Percentiles rank a stretch among this genome's conserved stretches.
Conservation (phyloP, 177 flowering plant genomes). For the Vitis hybrid region DNA sequence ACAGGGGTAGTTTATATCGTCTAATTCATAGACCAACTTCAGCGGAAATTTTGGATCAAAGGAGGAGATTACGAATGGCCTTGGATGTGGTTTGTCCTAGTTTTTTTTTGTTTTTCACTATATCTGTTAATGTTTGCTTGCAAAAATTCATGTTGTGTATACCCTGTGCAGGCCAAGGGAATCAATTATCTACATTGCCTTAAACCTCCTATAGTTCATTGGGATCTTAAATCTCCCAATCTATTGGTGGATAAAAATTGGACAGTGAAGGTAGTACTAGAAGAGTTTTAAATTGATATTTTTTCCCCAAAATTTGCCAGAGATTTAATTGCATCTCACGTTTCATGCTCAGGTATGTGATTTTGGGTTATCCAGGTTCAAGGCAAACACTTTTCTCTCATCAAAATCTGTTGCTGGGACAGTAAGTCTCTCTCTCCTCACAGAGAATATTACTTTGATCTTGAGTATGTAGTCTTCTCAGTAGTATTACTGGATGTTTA, state of each 20-base stretch:
- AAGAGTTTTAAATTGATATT: background rate
- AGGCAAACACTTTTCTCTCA: slow-evolving; percentile 84
- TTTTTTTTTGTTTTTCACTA: background rate
- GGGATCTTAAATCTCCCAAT: slow-evolving; percentile 98
- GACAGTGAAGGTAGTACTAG: slow-evolving; percentile 73
- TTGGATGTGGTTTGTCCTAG: slow-evolving; percentile 79
- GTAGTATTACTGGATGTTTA: too few species aligned
- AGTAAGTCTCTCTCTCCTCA: slow-evolving; percentile 46
- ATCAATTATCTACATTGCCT: slow-evolving; percentile 90
- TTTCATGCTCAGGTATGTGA: slow-evolving; percentile 75
- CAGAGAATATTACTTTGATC: background rate
- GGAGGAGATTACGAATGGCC: slow-evolving; percentile 89
- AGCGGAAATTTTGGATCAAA: slow-evolving; percentile 74
- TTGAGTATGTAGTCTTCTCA: too few species aligned
- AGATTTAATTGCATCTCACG: slow-evolving; percentile 7
- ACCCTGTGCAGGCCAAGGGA: slow-evolving; percentile 77
- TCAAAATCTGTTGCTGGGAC: slow-evolving; percentile 99
- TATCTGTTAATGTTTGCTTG: background rate
- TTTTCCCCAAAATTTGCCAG: background rate
- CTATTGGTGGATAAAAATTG: slow-evolving; percentile 94
- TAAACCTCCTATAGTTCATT: slow-evolving; percentile 85
- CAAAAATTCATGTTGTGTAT: slow-evolving; percentile 9
- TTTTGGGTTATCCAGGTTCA: slow-evolving; percentile 96
- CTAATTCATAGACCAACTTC: slow-evolving; percentile 78
- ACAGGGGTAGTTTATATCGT: slow-evolving; percentile 91